phyloP scores from a whole-genome alignment of 306 rosid species.

The Begonia loranthoides region DNA sequence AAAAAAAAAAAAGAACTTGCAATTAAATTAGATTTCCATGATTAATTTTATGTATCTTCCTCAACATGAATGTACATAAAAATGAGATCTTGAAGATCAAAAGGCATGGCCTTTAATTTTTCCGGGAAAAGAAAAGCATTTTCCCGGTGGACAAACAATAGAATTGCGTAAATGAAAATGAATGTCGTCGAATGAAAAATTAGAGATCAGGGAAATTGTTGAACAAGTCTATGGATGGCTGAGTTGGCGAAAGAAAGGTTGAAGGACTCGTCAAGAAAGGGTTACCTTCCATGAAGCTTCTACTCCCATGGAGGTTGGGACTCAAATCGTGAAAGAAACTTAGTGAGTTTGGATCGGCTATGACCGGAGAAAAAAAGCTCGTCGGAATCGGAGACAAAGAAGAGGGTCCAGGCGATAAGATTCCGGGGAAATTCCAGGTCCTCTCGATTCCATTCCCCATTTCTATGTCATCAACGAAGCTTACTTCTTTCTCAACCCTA shows the following conservation, averaged over 20 bases:
- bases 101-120: too few species aligned
- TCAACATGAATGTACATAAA: too few species aligned
- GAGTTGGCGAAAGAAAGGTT: constrained; percentile 14
- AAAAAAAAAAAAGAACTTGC: too few species aligned
- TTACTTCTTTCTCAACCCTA: background rate
- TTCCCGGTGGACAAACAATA: too few species aligned
- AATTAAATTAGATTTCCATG: too few species aligned
- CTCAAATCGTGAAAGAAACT: constrained; percentile 61
- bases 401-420: constrained; percentile 68
- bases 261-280: constrained; percentile 55
- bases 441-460: constrained; percentile 6
- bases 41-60: too few species aligned
- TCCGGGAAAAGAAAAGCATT: too few species aligned
- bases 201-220: constrained; percentile 33
- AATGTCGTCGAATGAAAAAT: constrained; percentile 4
- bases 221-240: too few species aligned
- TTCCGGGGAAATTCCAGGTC: constrained; percentile 35
- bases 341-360: constrained; percentile 28
- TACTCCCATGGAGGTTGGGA: constrained; percentile 32
- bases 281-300: constrained; percentile 41
- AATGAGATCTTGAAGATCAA: too few species aligned
- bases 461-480: background rate
- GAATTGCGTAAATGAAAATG: too few species aligned
- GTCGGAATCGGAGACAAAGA: constrained; percentile 50
- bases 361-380: constrained; percentile 33